Percentiles rank a stretch among this genome's conserved stretches.
Evolutionary conservation across 495 filamentous ascomycete genomes (phyloP).

Genomic region (Cudoniella acicularis): DNA sequence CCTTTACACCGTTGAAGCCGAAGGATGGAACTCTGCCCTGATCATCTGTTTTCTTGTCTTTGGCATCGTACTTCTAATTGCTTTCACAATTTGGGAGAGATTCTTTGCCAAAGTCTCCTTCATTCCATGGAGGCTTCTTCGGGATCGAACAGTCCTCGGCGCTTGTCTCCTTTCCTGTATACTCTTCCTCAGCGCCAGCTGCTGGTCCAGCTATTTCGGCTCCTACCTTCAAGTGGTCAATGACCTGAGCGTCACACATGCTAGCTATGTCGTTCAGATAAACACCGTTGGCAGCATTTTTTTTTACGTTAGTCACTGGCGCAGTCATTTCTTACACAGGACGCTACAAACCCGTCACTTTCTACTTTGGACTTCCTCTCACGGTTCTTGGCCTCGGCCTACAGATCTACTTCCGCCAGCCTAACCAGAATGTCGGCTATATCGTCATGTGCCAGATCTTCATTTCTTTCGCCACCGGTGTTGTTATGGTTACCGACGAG

Average conservation of each 20-base stretch:
- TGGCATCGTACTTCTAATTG: conserved; percentile 51
- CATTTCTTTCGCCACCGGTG: conserved; percentile 64
- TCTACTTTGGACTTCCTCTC: conserved; percentile 57
- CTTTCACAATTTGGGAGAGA: conserved; percentile 58
- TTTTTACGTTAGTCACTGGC: conserved; percentile 30
- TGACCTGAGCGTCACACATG: conserved; percentile 31
- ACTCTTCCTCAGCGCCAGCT: not conserved
- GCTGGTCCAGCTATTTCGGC: conserved; percentile 63
- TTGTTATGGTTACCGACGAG: conserved; percentile 58
- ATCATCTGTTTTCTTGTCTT: conserved; percentile 58
- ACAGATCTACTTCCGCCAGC: conserved; percentile 70
- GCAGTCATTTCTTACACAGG: conserved; percentile 48
- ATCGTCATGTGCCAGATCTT: conserved; percentile 78
- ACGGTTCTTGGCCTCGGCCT: conserved; percentile 63
- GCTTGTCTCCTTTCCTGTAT: not conserved
- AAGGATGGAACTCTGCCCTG: conserved; percentile 44
- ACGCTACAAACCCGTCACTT: conserved; percentile 48
- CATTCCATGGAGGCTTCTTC: conserved; percentile 56
- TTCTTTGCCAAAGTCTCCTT: conserved; percentile 53
- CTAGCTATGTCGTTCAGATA: conserved; percentile 40
- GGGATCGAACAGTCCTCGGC: conserved; percentile 54
- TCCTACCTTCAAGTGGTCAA: conserved; percentile 65
- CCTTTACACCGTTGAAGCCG: conserved; percentile 40
- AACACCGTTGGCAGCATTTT: conserved; percentile 42
- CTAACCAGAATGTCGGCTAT: conserved; percentile 54